Evolutionary conservation across 2,329 filamentous ascomycete genomes (phyloP).

Genomic region (Cladosporium sp.): DNA sequence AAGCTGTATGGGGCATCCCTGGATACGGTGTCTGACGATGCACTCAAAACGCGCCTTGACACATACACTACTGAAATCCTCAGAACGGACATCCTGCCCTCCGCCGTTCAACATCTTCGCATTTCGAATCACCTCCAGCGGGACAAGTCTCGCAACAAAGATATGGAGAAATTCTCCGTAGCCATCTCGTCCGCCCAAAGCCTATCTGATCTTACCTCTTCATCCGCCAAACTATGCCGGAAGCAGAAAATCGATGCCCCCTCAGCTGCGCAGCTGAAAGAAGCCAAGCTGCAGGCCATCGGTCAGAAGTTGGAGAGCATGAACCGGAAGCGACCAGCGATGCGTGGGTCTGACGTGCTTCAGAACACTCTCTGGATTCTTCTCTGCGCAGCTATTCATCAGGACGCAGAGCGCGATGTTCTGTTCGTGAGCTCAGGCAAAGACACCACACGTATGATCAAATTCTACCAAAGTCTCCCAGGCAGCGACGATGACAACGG

Average conservation of each 20-base stretch:
- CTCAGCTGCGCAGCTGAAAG: slow-evolving; percentile 12
- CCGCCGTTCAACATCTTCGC: slow-evolving; percentile 12
- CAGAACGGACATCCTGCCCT: slow-evolving; percentile 22
- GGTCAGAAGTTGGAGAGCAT: slow-evolving; percentile 22
- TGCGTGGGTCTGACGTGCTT: slow-evolving; percentile 28
- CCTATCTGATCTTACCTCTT: slow-evolving; percentile 22
- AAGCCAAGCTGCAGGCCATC: slow-evolving; percentile 20
- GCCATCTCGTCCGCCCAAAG: slow-evolving; percentile 20
- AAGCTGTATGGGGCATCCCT: slow-evolving; percentile 26
- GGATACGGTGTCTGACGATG: slow-evolving; percentile 21
- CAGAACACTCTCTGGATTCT: slow-evolving; percentile 33
- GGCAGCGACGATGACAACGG: slow-evolving; percentile 21
- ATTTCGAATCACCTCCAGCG: slow-evolving; percentile 8
- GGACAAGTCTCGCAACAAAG: slow-evolving; percentile 19
- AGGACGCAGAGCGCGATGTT: slow-evolving; percentile 16
- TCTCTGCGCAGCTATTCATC: not conserved
- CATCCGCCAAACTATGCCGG: slow-evolving; percentile 22
- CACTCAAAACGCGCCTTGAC: slow-evolving; percentile 26
- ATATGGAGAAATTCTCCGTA: slow-evolving; percentile 26
- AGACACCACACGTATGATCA: slow-evolving; percentile 35
- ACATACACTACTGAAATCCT: slow-evolving; percentile 24
- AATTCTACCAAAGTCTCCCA: slow-evolving; percentile 8
- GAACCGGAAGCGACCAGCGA: slow-evolving; percentile 18
- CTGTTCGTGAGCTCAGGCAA: slow-evolving; percentile 33
- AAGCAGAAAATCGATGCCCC: slow-evolving; percentile 27